phyloP scores from a whole-genome alignment of 305 asterid genomes.

The Striga hermonthica region DNA sequence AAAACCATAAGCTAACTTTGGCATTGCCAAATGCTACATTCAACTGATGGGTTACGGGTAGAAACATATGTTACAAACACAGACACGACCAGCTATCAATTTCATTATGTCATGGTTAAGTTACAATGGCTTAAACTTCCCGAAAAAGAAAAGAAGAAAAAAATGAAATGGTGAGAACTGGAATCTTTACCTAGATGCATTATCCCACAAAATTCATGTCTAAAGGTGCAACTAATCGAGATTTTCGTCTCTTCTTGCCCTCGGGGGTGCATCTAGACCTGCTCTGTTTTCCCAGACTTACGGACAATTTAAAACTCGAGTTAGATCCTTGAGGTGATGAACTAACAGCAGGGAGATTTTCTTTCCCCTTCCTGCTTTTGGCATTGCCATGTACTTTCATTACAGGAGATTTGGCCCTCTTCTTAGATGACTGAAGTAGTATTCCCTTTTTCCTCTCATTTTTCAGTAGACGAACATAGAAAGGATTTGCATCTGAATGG shows the following conservation, averaged over 20 bases:
- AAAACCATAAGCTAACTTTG: slow-evolving; percentile 1
- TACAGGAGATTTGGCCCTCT: slow-evolving; percentile 58
- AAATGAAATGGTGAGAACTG: neutral
- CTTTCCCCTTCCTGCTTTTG: slow-evolving; percentile 49
- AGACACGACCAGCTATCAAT: slow-evolving; percentile 1
- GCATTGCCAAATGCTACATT: slow-evolving; percentile 7
- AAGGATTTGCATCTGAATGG: slow-evolving; percentile 59
- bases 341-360: slow-evolving; percentile 32
- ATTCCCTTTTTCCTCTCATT: slow-evolving; percentile 42
- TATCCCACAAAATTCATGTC: slow-evolving; percentile 46
- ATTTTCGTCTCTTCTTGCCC: slow-evolving; percentile 74
- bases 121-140: slow-evolving; percentile 10
- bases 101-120: slow-evolving; percentile 11
- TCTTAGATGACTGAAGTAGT: slow-evolving; percentile 48
- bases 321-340: slow-evolving; percentile 42
- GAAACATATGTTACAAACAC: slow-evolving; percentile 27
- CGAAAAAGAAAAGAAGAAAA: neutral
- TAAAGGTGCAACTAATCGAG: slow-evolving; percentile 45
- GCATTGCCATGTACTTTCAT: slow-evolving; percentile 32
- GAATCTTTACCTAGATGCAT: slow-evolving; percentile 16
- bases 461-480: slow-evolving; percentile 53
- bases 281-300: slow-evolving; percentile 43
- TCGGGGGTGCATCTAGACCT: slow-evolving; percentile 58
- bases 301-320: slow-evolving; percentile 40
- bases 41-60: slow-evolving; percentile 15